Evolutionary conservation across 1,284 basidiomycete genomes (phyloP).

Genomic region (Moesziomyces antarcticus): DNA sequence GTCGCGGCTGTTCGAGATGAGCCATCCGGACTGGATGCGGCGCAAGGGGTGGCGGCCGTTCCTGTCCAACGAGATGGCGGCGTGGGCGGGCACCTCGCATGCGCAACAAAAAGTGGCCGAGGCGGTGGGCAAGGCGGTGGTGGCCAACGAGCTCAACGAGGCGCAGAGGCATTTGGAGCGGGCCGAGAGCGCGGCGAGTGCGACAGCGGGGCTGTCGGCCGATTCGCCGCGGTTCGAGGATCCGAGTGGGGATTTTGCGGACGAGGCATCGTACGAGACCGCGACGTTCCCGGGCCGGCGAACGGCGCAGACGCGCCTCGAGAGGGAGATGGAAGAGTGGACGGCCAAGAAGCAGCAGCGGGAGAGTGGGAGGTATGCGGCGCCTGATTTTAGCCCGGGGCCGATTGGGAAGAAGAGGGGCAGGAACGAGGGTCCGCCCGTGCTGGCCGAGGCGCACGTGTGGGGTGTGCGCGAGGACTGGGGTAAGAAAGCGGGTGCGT

Average conservation of each 20-base stretch:
- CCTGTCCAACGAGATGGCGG: slow-evolving; percentile 36
- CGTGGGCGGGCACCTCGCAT: slow-evolving; percentile 40
- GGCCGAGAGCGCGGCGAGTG: slow-evolving; percentile 14
- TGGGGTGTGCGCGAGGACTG: slow-evolving; percentile 72
- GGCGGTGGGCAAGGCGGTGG: slow-evolving; percentile 16
- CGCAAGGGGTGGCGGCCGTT: slow-evolving; percentile 55
- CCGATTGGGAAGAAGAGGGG: slow-evolving; percentile 33
- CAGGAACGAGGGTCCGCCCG: slow-evolving; percentile 44
- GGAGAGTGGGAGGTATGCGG: slow-evolving; percentile 4
- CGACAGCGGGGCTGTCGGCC: slow-evolving; percentile 1
- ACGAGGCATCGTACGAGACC: slow-evolving; percentile 46
- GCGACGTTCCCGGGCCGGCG: slow-evolving; percentile 30
- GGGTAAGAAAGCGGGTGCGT: slow-evolving; percentile 70
- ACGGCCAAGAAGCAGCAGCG: not conserved
- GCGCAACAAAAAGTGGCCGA: slow-evolving; percentile 4
- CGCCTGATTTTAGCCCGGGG: slow-evolving; percentile 26
- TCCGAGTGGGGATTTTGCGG: slow-evolving; percentile 40
- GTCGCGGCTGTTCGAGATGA: slow-evolving; percentile 76
- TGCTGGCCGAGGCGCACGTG: slow-evolving; percentile 48
- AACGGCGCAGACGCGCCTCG: slow-evolving; percentile 20
- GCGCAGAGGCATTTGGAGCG: slow-evolving; percentile 16
- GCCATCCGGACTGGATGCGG: slow-evolving; percentile 46
- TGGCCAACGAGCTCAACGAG: slow-evolving; percentile 23
- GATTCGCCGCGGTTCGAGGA: slow-evolving; percentile 22
- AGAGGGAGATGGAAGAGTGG: slow-evolving; percentile 22